Evolutionary conservation across 2,329 filamentous ascomycete genomes (phyloP).

Genomic region (Hypoxylon sp.): DNA sequence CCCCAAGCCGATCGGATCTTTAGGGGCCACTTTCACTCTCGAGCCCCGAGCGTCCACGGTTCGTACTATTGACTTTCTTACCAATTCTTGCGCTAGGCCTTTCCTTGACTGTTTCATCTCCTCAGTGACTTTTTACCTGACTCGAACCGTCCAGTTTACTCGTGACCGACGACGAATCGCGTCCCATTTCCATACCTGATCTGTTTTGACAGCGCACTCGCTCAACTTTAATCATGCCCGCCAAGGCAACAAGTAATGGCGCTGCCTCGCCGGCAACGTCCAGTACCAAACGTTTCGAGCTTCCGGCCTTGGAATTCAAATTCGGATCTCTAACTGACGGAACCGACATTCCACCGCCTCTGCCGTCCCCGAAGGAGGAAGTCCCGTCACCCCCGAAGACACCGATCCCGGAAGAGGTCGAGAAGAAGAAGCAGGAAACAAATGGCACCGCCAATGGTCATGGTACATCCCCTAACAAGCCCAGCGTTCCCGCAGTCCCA

Average conservation of each 20-base stretch:
- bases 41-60: constrained; percentile 40
- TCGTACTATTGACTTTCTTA: constrained; percentile 39
- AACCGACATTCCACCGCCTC: constrained; percentile 72
- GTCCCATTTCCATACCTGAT: constrained; percentile 27
- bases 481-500: constrained; percentile 50
- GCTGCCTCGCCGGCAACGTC: constrained; percentile 41
- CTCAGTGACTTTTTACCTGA: constrained; percentile 37
- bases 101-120: constrained; percentile 35
- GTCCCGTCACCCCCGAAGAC: constrained; percentile 62
- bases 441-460: constrained; percentile 60
- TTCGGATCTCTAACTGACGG: constrained; percentile 73
- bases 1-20: constrained; percentile 37
- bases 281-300: constrained; percentile 64
- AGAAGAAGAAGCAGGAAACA: constrained; percentile 46
- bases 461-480: constrained; percentile 54
- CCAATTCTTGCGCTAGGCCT: constrained; percentile 33
- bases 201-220: constrained; percentile 22
- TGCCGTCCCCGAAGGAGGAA: constrained; percentile 67
- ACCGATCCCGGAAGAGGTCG: constrained; percentile 45
- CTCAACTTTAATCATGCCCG: constrained; percentile 44
- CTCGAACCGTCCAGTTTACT: constrained; percentile 31
- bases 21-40: constrained; percentile 32
- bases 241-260: constrained; percentile 45
- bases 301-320: constrained; percentile 71
- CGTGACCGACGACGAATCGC: constrained; percentile 26